Evolutionary conservation across 805 yeast genomes (phyloP).

Genomic region (Jamesozyma gamospora): DNA sequence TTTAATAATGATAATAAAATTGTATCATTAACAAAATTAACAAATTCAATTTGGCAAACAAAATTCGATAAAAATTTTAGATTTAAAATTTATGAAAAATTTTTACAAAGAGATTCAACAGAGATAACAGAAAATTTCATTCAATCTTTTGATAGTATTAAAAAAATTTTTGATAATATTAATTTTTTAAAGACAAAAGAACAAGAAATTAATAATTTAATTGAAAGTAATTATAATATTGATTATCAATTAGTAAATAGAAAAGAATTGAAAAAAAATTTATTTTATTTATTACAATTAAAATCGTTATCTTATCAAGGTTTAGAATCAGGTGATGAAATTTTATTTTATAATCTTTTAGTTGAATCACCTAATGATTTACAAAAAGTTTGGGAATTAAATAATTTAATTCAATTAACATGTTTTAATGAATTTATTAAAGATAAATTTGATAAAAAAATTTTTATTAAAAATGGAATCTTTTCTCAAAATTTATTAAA

Average conservation of each 20-base stretch:
- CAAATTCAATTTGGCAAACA: conserved; percentile 23
- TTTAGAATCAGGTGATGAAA: conserved; percentile 27
- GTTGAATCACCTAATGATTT: neutral
- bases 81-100: conserved; percentile 10
- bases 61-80: conserved; percentile 14
- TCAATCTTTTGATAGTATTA: conserved; percentile 32
- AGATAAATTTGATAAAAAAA: conserved; percentile 21
- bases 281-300: conserved; percentile 24
- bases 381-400: conserved; percentile 22
- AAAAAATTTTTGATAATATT: conserved; percentile 22
- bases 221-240: conserved; percentile 4
- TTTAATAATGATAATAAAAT: conserved; percentile 18
- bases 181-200: conserved; percentile 24
- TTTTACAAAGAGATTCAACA: conserved; percentile 15
- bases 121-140: conserved; percentile 12
- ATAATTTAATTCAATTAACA: conserved; percentile 20
- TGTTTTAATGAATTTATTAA: conserved; percentile 22
- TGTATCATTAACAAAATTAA: conserved; percentile 13
- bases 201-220: conserved; percentile 19
- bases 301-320: conserved; percentile 31
- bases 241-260: conserved; percentile 11
- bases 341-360: conserved; percentile 25
- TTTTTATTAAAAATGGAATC: conserved; percentile 23
- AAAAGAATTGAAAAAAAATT: conserved; percentile 10
- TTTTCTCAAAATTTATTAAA: conserved; percentile 17